Evolutionary conservation across 331 rosid species (phyloP).

Genomic region (Pyrus hybrid): DNA sequence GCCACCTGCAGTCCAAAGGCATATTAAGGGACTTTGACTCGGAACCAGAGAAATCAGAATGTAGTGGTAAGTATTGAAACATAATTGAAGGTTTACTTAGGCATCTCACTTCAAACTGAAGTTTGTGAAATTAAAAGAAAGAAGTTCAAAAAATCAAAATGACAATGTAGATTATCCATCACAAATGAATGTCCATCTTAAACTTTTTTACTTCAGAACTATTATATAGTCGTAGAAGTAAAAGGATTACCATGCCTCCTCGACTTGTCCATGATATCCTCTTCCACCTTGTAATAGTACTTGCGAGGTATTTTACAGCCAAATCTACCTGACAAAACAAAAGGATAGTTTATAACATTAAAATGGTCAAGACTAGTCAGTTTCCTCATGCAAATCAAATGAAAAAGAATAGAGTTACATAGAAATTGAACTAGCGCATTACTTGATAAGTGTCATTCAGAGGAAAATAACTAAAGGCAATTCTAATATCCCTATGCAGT

Average conservation of each 20-base stretch:
- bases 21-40: neutral
- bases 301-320: slow-evolving; percentile 38
- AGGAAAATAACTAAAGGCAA: neutral
- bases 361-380: neutral
- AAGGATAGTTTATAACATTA: neutral
- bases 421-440: neutral
- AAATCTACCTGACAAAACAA: slow-evolving; percentile 42
- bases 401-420: neutral
- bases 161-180: neutral
- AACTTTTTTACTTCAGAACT: neutral
- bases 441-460: neutral
- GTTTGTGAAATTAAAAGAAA: neutral
- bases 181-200: neutral
- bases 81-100: neutral
- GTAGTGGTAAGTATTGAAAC: neutral
- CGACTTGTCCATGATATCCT: slow-evolving; percentile 76
- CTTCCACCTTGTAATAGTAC: slow-evolving; percentile 48
- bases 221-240: neutral
- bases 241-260: slow-evolving; percentile 63
- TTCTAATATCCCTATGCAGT: neutral
- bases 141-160: neutral
- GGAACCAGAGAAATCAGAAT: neutral
- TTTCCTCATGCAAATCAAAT: neutral
- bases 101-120: neutral
- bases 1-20: slow-evolving; percentile 45